Evolutionary conservation across 176 grass and related monocot genomes (phyloP).

Genomic region (Triticum monococcum): DNA sequence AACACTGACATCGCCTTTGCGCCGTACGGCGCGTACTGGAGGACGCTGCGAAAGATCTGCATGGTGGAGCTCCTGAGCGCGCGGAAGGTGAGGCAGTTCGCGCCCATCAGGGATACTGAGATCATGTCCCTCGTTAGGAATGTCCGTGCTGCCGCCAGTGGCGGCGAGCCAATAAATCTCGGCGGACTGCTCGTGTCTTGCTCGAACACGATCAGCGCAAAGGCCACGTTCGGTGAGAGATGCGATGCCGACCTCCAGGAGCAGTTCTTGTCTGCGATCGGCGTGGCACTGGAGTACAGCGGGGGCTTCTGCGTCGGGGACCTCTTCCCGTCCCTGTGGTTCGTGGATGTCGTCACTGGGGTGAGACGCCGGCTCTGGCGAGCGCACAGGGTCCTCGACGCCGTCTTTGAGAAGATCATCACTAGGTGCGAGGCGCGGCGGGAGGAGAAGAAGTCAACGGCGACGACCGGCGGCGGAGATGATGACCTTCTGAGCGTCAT

Average conservation of each 20-base stretch:
- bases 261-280: not conserved
- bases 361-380: not conserved
- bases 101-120: constrained; percentile 1
- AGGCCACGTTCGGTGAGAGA: not conserved
- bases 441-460: not conserved
- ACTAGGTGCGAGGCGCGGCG: not conserved
- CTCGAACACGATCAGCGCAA: not conserved
- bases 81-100: constrained; percentile 26
- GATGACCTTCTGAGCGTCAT: constrained; percentile 37
- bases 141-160: not conserved
- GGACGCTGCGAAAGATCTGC: constrained; percentile 35
- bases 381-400: constrained; percentile 13
- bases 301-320: not conserved
- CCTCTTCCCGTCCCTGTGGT: not conserved
- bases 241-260: not conserved
- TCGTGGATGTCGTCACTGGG: not conserved
- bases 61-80: constrained; percentile 31
- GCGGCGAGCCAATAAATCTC: constrained; percentile 9
- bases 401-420: not conserved
- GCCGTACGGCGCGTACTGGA: constrained; percentile 40
- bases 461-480: no score
- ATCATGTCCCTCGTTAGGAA: not conserved
- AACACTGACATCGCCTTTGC: constrained; percentile 26
- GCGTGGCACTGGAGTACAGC: not conserved
- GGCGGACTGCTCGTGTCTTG: not conserved